phyloP scores from a whole-genome alignment of 2,329 filamentous ascomycete genomes.

The Cyphellophora europaea region DNA sequence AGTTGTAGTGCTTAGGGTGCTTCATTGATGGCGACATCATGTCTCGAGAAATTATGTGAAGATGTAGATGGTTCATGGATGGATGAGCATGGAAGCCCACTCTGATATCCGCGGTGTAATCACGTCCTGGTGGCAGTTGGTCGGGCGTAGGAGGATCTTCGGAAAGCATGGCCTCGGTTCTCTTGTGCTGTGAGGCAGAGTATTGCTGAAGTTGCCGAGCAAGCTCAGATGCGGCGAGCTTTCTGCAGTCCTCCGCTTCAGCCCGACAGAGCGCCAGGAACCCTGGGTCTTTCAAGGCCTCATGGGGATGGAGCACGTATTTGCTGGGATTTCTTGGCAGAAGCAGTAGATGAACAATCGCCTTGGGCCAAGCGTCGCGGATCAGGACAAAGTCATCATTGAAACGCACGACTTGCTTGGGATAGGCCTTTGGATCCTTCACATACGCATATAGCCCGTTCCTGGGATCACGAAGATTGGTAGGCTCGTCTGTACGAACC shows the following conservation, averaged over 20 bases:
- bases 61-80: constrained; percentile 84
- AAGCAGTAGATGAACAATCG: constrained; percentile 76
- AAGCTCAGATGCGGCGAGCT: constrained; percentile 44
- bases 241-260: constrained; percentile 53
- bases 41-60: constrained; percentile 79
- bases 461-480: constrained; percentile 12
- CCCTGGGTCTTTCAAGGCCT: constrained; percentile 59
- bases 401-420: constrained; percentile 49
- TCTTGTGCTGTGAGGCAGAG: constrained; percentile 53
- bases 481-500: constrained; percentile 17
- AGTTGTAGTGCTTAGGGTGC: constrained; percentile 84
- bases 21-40: constrained; percentile 63
- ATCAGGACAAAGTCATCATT: constrained; percentile 66
- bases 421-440: constrained; percentile 50
- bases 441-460: constrained; percentile 55
- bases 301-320: constrained; percentile 62
- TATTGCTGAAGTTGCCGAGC: constrained; percentile 13
- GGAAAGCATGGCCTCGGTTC: constrained; percentile 57
- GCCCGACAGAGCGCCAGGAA: constrained; percentile 58
- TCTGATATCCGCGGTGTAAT: constrained; percentile 68
- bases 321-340: constrained; percentile 61
- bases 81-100: constrained; percentile 79
- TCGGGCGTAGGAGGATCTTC: constrained; percentile 26
- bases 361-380: constrained; percentile 78
- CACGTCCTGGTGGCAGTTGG: constrained; percentile 56